Base-by-base conservation (phyloP, 1,284 basidiomycete species). In the Pseudozyma sp. region DNA sequence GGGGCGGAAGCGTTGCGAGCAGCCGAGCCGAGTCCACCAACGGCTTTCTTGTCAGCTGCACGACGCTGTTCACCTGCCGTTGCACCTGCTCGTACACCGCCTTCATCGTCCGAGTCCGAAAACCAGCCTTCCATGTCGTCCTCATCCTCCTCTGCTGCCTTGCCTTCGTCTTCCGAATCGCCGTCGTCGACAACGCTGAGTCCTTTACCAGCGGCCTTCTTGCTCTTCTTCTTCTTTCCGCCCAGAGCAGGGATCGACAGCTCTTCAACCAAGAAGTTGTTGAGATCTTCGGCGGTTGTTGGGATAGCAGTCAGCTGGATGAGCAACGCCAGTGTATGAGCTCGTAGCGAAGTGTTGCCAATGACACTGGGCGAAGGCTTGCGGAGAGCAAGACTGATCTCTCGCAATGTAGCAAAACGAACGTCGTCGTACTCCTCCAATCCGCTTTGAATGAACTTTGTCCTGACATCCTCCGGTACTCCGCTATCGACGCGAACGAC, bases 381-480 rank as follows among this genome's bases (percentile, higher is more conserved):
- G 14, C 72, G 71, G 25, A 80, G 67, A 31, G 68, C 51, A 6
- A 60, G 53, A 19, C 71, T 89, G 34, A 92, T 88, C 80, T 97
- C 94, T 42, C 92, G 90, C 66, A 97, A 89, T 86, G 97, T 97
- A 85, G 93, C 93, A 91, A 93, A 97, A 63, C 95, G 90, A 31
- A 98, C 88, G 83, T 85, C 83, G 73, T 95, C 93, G 83, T 95
- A 83, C 51, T 79, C 66, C 25, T 85, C 74, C 43, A 83, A 48
- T 3, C 74, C 79, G 34, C 70, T 76, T 13, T 81, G 72, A 8
- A 75, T 71, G 11, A 85, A 79, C 31, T 64, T 65, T 13, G 49
- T 70, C 4, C 77, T 43, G 12, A 85, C 65, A 35, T 85, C 83
- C n/a, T 74, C 65, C 2, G 50, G 47, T 0, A 83, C 65, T 9